These are phyloP conservation scores for Tanozyma kutaoensis DNA, from an alignment of 805 yeast species.

Conservation along the genomic window DNA sequence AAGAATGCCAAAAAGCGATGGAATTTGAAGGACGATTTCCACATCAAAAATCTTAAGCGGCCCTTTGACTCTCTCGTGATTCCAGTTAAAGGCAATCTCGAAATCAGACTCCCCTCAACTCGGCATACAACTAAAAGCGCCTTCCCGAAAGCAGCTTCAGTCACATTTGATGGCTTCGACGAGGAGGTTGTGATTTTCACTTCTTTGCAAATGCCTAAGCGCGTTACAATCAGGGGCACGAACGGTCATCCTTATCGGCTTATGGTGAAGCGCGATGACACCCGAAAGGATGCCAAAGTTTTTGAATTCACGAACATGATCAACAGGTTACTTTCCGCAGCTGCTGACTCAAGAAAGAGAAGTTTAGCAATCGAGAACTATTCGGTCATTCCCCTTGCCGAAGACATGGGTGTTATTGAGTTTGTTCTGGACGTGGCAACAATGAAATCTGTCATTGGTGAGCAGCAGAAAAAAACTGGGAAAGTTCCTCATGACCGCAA, in stretches of 20 bases:
- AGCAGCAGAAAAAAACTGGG: constrained; percentile 14
- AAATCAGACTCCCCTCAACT: constrained; percentile 45
- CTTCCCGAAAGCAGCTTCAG: constrained; percentile 26
- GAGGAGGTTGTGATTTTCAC: constrained; percentile 56
- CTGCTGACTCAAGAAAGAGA: constrained; percentile 63
- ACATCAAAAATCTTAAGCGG: constrained; percentile 15
- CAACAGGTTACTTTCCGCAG: constrained; percentile 54
- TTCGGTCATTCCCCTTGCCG: constrained; percentile 80
- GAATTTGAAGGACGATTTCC: constrained; percentile 27
- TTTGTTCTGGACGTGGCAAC: constrained; percentile 64
- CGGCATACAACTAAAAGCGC: constrained; percentile 29
- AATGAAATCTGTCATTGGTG: constrained; percentile 39
- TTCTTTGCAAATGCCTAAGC: constrained; percentile 82
- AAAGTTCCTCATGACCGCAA: constrained; percentile 10
- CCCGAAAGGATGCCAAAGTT: constrained; percentile 87
- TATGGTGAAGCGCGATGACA: constrained; percentile 82
- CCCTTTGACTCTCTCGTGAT: constrained; percentile 42
- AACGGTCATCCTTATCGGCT: constrained; percentile 65
- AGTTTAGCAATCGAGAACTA: constrained; percentile 63
- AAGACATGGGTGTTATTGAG: constrained; percentile 81
- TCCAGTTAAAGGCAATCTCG: constrained; percentile 62
- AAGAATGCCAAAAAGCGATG: constrained; percentile 17
- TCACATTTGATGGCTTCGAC: constrained; percentile 51
- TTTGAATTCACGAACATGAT: constrained; percentile 85
- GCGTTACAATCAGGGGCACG: constrained; percentile 61